Evolutionary conservation across 148 eudicot species (phyloP).

Genomic region (Limonium bicolor): DNA sequence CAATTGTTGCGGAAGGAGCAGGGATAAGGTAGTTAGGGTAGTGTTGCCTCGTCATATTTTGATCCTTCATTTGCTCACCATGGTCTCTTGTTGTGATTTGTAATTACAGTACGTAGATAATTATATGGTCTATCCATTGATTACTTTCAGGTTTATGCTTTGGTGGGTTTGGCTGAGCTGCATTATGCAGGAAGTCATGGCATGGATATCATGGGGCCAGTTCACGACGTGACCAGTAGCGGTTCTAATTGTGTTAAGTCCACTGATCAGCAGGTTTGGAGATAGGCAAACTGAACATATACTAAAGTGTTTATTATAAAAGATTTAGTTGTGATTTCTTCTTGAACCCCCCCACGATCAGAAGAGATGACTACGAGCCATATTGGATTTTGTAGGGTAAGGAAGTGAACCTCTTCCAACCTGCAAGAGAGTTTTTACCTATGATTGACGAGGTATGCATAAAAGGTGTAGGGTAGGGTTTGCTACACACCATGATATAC

Average conservation of each 20-base stretch:
- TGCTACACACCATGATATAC: no score
- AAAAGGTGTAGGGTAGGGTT: no score
- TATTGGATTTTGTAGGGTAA: constrained; percentile 30
- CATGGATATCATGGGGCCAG: constrained; percentile 75
- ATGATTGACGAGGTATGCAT: constrained; percentile 56
- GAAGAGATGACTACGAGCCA: no score
- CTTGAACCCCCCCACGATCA: no score
- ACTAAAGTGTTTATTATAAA: no score
- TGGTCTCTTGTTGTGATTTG: no score
- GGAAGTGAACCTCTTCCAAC: constrained; percentile 68
- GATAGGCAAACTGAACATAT: no score
- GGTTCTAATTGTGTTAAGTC: constrained; percentile 17
- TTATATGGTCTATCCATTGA: no score
- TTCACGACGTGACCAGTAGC: constrained; percentile 13
- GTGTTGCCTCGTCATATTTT: no score
- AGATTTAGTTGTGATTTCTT: no score
- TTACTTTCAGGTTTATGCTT: constrained; percentile 62
- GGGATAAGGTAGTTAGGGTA: constrained; percentile 66
- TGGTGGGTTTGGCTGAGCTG: constrained; percentile 64
- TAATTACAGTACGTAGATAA: no score
- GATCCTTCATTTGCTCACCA: no score
- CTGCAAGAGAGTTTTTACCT: constrained; percentile 68
- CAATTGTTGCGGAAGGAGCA: constrained; percentile 78
- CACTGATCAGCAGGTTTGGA: constrained; percentile 51
- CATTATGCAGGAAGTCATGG: constrained; percentile 98